Conservation (phyloP, 176 grass and related monocot genomes). For the Aegilops speltoides region DNA sequence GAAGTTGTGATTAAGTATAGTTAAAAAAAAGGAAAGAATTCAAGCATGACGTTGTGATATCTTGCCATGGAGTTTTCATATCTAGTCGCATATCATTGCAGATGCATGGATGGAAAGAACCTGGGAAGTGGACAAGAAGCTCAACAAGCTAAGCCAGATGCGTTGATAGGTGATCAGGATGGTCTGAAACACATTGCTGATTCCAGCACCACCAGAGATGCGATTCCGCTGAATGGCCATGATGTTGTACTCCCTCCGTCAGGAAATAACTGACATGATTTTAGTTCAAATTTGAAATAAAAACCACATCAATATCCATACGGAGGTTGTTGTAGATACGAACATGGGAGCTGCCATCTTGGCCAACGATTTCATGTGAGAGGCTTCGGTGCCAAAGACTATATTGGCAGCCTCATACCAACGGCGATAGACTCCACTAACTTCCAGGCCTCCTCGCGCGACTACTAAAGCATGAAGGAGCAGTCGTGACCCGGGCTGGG, state of each 20-base stretch:
- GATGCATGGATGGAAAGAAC: slow-evolving; percentile 44
- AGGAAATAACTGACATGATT: no score
- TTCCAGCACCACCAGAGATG: neutral
- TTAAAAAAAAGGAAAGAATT: neutral
- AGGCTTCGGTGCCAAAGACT: slow-evolving; percentile 68
- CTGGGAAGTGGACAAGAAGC: neutral
- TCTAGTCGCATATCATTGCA: neutral
- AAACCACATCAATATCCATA: neutral
- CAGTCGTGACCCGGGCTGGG: neutral
- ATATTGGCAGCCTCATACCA: slow-evolving; percentile 65
- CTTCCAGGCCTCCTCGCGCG: slow-evolving; percentile 49
- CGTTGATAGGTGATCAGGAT: no score
- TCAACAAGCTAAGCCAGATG: neutral
- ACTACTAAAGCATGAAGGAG: slow-evolving; percentile 50
- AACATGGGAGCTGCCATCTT: slow-evolving; percentile 70
- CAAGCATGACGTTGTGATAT: neutral
- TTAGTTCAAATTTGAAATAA: no score
- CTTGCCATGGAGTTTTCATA: neutral
- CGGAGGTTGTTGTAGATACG: slow-evolving; percentile 26
- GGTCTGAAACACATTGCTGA: no score
- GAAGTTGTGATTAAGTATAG: no score
- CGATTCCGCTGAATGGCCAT: neutral
- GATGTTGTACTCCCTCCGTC: neutral
- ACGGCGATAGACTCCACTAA: slow-evolving; percentile 59
- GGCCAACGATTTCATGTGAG: slow-evolving; percentile 47